A percentile compares a stretch with the other conserved stretches of the same genome.
Conservation (phyloP, 129 eudicot genomes). For the Flaveria linearis region DNA sequence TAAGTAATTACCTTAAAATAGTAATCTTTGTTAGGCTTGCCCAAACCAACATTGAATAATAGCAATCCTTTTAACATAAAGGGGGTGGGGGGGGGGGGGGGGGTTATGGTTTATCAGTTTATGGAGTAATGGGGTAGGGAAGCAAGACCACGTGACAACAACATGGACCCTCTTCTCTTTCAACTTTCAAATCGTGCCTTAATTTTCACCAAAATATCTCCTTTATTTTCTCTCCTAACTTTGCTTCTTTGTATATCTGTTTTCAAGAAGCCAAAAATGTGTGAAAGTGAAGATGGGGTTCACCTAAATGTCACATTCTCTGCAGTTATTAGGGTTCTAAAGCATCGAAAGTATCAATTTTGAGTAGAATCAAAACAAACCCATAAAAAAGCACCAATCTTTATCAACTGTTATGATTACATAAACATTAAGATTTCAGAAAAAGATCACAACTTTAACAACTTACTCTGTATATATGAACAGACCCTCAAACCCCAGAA, state of each 20-base stretch:
- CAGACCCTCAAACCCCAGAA: slow-evolving; percentile 23
- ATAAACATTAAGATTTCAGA: background rate
- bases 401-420: slow-evolving; percentile 6
- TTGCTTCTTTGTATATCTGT: slow-evolving; percentile 30
- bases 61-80: slow-evolving; percentile 11
- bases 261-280: slow-evolving; percentile 34
- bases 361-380: slow-evolving; percentile 19
- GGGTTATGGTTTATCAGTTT: slow-evolving; percentile 20
- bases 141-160: slow-evolving; percentile 57
- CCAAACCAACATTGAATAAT: slow-evolving; percentile 27
- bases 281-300: slow-evolving; percentile 32
- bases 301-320: slow-evolving; percentile 31
- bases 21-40: slow-evolving; percentile 29
- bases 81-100: background rate
- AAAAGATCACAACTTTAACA: slow-evolving; percentile 21
- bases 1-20: slow-evolving; percentile 32
- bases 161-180: slow-evolving; percentile 47
- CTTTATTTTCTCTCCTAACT: slow-evolving; percentile 33
- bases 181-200: slow-evolving; percentile 27
- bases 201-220: slow-evolving; percentile 30
- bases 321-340: slow-evolving; percentile 17
- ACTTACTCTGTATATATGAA: slow-evolving; percentile 20
- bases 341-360: slow-evolving; percentile 16
- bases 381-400: slow-evolving; percentile 21
- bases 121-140: slow-evolving; percentile 31